Base-by-base conservation (phyloP, 345 rosid species). In the Aethionema arabicum region DNA sequence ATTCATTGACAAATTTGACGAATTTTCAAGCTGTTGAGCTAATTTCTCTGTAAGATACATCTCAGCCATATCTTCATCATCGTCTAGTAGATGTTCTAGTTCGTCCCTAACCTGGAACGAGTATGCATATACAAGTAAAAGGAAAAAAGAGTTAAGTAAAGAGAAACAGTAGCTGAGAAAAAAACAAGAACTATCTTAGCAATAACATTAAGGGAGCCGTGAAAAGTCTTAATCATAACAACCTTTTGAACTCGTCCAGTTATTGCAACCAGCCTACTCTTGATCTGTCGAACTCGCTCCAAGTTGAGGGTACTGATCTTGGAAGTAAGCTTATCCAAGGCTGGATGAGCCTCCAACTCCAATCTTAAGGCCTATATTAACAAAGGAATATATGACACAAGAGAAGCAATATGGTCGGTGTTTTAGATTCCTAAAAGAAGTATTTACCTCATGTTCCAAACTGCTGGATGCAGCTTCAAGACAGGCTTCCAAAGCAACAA, bases 1-100 rank as follows among this genome's bases (percentile, higher is more conserved):
- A 68, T 80, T 72, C 58, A 81, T 70, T 11, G 91, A 82, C 53
- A 85, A 72, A 52, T 72, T 48, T 5, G 95, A 79, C 13, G 91
- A 85, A 48, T 80, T 72, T 61, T 90, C 97, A 64, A 83, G 74
- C 74, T 77, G 81, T 66, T 78, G 86, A 66, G 80, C 69, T 69
- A 83, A 52, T 54, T 92, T 89, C 65, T 81, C 98, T 0, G 96
- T 92, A 58, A 89, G 79, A 79, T 92, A 92, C 98, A 92, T 84
- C 84, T 92, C 97, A 33, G 93, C 95, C 97, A 92, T 92, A 74
- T 92, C 98, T 32, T 85, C 98, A 66, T 87, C 98, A 67, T 89
- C 97, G 63, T 92, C 98, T 65, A 92, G 83, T 65, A 92, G 75
- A 57, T 92, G 91, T 71, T 89, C 98, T 61, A 92, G 73, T 47